Evolutionary conservation across 306 rosid species (phyloP), one percentile per base, ranked within the genome.

Genomic region (Medicago arabica): DNA sequence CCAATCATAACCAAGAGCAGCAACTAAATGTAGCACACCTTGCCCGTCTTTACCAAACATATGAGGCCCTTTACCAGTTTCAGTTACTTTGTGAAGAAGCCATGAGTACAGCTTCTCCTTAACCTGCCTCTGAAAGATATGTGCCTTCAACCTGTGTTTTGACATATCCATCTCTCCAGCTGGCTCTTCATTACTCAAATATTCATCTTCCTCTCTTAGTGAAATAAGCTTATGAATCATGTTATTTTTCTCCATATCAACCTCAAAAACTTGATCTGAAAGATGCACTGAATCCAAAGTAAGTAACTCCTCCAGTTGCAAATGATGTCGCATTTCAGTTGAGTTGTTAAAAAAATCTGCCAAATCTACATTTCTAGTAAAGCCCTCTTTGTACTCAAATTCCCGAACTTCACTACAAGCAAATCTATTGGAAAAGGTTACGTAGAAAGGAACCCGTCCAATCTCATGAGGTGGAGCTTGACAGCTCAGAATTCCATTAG

Each of bases 341-440:
- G 87, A 74, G 58, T 67, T 76, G 84, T 40, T 25, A 50, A 75
- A 82, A 74, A 82, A 65, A 53, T 85, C 79, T 53, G 81, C 53
- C 64, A 83, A 9, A 71, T 89, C 87, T 44, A 82, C 70, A 75
- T 75, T 83, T 68, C 77, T 61, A 25, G 77, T 60, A 47, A 79
- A 83, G 69, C 86, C 87, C 57, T 81, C 86, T 63, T 44, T 54
- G 75, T 83, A 93, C 67, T 93, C 89, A 68, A 93, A 93, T 67
- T 93, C 98, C 80, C 91, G 85, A 60, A 93, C 91, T 87, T 93
- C 98, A 81, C 98, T 93, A 66, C 96, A 93, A 36, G 98, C 96
- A 81, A 88, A 76, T 87, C 98, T 90, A 82, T 93, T 89, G 82
- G 98, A 90, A 82, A 91, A 87, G 10, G 96, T 87, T 47, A 93